A percentile compares a stretch with the other conserved stretches of the same genome.
Conservation (phyloP, 2,329 filamentous ascomycete species). For the Zopfia rhizophila region DNA sequence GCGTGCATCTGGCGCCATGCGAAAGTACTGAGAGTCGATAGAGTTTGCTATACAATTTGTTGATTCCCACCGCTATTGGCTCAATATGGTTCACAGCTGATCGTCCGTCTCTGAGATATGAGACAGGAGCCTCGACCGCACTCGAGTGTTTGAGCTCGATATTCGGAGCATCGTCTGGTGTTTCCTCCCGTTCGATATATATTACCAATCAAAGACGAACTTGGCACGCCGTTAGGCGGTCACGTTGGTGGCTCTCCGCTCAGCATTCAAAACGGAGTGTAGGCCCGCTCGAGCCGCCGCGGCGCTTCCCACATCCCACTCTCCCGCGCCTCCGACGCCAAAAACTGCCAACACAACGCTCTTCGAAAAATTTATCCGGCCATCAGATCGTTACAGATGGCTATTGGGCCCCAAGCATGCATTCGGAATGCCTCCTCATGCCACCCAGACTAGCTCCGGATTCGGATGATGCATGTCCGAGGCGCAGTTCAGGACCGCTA, state of each 20-base stretch:
- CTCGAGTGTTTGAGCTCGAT: constrained; percentile 4
- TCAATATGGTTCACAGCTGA: constrained; percentile 22
- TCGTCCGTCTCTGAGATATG: constrained; percentile 8
- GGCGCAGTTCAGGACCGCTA: constrained; percentile 46
- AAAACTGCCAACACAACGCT: constrained; percentile 33
- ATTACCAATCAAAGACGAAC: constrained; percentile 27
- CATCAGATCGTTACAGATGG: constrained; percentile 30
- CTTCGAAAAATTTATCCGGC: constrained; percentile 48
- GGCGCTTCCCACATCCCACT: constrained; percentile 3
- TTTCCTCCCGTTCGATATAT: constrained; percentile 26
- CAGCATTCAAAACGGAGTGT: constrained; percentile 26
- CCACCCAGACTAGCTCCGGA: constrained; percentile 40
- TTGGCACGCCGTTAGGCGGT: constrained; percentile 36
- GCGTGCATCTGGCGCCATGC: constrained; percentile 20
- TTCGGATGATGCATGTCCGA: constrained; percentile 34
- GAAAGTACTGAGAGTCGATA: constrained; percentile 13
- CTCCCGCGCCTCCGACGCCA: constrained; percentile 43
- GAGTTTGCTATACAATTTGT: constrained; percentile 18
- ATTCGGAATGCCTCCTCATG: constrained; percentile 24
- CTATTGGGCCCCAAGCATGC: constrained; percentile 26
- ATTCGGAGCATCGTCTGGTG: constrained; percentile 20
- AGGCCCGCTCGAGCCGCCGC: constrained; percentile 41
- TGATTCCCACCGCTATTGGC: not conserved
- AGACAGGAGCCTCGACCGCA: constrained; percentile 7
- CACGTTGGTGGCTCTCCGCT: constrained; percentile 29